phyloP scores from a whole-genome alignment of 2,329 filamentous ascomycete genomes.

The Gremmenia infestans region DNA sequence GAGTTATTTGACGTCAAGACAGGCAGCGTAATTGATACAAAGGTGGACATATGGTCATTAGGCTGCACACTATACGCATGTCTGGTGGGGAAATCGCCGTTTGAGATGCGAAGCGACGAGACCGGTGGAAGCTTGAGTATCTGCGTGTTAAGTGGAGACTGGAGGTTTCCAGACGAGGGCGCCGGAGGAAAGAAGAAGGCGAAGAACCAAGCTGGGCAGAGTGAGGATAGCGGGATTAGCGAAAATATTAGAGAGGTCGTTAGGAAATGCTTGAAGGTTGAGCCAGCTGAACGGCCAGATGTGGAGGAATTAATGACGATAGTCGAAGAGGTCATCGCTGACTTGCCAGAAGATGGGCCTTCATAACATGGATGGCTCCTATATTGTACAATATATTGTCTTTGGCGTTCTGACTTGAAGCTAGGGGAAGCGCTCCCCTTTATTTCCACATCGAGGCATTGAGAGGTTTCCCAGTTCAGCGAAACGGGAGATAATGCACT shows the following conservation, averaged over 20 bases:
- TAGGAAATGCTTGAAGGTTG: conserved; percentile 76
- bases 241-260: conserved; percentile 84
- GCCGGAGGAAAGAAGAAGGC: conserved; percentile 45
- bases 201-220: conserved; percentile 29
- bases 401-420: neutral
- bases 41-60: conserved; percentile 96
- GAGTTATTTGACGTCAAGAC: conserved; percentile 98
- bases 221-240: conserved; percentile 54
- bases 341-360: conserved; percentile 56
- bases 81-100: conserved; percentile 92
- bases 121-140: conserved; percentile 90
- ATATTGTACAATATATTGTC: neutral
- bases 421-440: neutral
- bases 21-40: conserved; percentile 84
- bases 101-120: conserved; percentile 93
- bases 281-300: conserved; percentile 82
- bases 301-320: conserved; percentile 77
- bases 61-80: conserved; percentile 98
- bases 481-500: too few species aligned
- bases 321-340: conserved; percentile 67
- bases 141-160: conserved; percentile 89
- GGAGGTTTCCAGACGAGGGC: conserved; percentile 90
- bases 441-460: too few species aligned
- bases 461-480: too few species aligned
- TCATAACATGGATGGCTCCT: neutral